A percentile compares a stretch with the other conserved stretches of the same genome.
Conservation (phyloP, 371 early-diverging fungal species). For the Blyttiomyces sp. region DNA sequence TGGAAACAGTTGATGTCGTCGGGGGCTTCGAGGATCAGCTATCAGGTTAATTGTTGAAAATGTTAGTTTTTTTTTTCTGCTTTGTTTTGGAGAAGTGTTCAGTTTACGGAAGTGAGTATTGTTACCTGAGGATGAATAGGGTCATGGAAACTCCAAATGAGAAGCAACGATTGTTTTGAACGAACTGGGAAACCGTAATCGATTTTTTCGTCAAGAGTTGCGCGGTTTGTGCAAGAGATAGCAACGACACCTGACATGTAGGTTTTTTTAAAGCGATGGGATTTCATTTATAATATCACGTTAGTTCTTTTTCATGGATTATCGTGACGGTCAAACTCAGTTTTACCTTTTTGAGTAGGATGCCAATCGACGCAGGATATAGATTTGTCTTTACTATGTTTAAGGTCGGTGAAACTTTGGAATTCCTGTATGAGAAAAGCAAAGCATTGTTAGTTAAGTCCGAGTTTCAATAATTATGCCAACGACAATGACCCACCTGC, state of each 20-base stretch:
- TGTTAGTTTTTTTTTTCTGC: background rate
- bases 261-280: no score
- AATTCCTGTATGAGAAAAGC: conserved; percentile 36
- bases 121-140: conserved; percentile 66
- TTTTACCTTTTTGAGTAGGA: conserved; percentile 43
- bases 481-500: conserved; percentile 23
- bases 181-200: conserved; percentile 36
- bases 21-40: conserved; percentile 66
- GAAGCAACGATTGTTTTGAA: conserved; percentile 40
- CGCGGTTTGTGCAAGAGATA: conserved; percentile 45
- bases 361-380: conserved; percentile 58
- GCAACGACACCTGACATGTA: conserved; percentile 40
- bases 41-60: background rate
- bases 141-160: conserved; percentile 59
- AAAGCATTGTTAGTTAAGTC: background rate
- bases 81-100: no score
- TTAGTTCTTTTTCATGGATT: no score
- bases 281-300: no score
- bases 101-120: background rate
- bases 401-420: conserved; percentile 58
- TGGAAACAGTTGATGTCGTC: conserved; percentile 50
- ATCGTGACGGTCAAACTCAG: no score
- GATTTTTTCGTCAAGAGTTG: conserved; percentile 49
- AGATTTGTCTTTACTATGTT: conserved; percentile 52
- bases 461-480: background rate